A percentile compares a stretch with the other conserved stretches of the same genome.
Evolutionary conservation across 2,329 filamentous ascomycete genomes (phyloP).

Genomic region (Nothophaeocryptopus gaeumannii): DNA sequence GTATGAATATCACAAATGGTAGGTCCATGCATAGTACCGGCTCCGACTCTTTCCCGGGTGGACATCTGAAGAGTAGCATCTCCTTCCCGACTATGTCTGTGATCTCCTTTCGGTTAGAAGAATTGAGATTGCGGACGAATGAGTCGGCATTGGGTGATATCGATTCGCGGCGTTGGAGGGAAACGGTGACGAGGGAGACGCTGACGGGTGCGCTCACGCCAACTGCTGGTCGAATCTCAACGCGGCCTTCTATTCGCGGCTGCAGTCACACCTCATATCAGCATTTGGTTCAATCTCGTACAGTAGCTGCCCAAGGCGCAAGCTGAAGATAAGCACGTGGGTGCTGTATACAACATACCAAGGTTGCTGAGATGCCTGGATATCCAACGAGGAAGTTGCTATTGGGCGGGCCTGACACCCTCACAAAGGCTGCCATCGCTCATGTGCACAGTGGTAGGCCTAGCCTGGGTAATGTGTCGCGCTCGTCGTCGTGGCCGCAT

Average conservation of each 20-base stretch:
- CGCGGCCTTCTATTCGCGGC: slow-evolving; percentile 96
- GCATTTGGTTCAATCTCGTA: slow-evolving; percentile 3
- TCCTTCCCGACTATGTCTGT: slow-evolving; percentile 94
- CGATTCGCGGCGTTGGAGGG: slow-evolving; percentile 86
- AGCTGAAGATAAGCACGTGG: background rate
- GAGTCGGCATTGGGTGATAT: slow-evolving; percentile 97
- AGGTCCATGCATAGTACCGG: slow-evolving; percentile 93
- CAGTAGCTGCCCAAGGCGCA: background rate
- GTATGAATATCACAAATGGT: slow-evolving; percentile 95
- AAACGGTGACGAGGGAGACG: slow-evolving; percentile 90
- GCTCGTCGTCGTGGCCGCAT: slow-evolving; percentile 19
- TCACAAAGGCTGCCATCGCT: slow-evolving; percentile 70
- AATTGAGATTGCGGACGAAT: slow-evolving; percentile 85
- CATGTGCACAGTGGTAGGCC: slow-evolving; percentile 3
- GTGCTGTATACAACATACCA: slow-evolving; percentile 62
- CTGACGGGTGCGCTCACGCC: slow-evolving; percentile 86
- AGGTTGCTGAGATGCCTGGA: slow-evolving; percentile 92
- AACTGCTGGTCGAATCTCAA: slow-evolving; percentile 85
- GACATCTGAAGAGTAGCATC: slow-evolving; percentile 84
- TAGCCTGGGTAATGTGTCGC: slow-evolving; percentile 11
- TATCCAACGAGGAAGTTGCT: slow-evolving; percentile 96
- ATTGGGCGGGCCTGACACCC: slow-evolving; percentile 95
- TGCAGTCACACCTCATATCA: slow-evolving; percentile 38
- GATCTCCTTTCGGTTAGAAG: slow-evolving; percentile 78
- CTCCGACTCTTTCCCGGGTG: slow-evolving; percentile 79